These are phyloP conservation scores for Fibroporia radiculosa DNA, from an alignment of 768 basidiomycete genomes.

Conservation along the genomic window DNA sequence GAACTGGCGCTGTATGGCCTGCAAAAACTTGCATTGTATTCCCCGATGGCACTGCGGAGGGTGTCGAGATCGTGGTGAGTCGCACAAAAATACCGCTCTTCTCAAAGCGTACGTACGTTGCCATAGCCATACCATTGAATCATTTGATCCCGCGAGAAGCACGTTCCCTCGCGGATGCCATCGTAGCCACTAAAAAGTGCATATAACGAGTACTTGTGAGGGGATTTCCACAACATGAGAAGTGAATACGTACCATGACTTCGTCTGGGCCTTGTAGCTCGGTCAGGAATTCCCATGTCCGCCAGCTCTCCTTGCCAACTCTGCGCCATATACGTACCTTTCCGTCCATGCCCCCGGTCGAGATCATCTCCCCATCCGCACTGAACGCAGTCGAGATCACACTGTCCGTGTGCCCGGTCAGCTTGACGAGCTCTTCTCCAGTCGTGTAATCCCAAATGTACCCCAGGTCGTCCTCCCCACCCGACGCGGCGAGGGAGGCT, in stretches of 20 bases:
- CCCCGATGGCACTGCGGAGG: slow-evolving; percentile 76
- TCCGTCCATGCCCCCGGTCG: slow-evolving; percentile 98
- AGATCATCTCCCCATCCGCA: slow-evolving; percentile 83
- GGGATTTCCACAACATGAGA: not conserved
- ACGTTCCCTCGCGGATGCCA: slow-evolving; percentile 96
- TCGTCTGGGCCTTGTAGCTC: slow-evolving; percentile 93
- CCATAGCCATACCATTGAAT: slow-evolving; percentile 95
- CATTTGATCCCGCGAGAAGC: slow-evolving; percentile 86
- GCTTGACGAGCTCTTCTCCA: slow-evolving; percentile 72
- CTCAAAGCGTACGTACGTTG: slow-evolving; percentile 59
- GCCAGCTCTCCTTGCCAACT: slow-evolving; percentile 66
- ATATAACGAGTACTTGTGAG: slow-evolving; percentile 4
- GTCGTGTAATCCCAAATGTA: slow-evolving; percentile 88
- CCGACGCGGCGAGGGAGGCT: slow-evolving; percentile 77
- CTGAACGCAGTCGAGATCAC: slow-evolving; percentile 78
- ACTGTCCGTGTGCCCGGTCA: slow-evolving; percentile 91
- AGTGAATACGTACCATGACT: slow-evolving; percentile 61
- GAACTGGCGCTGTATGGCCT: slow-evolving; percentile 78
- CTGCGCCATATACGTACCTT: slow-evolving; percentile 87
- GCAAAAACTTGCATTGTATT: slow-evolving; percentile 95
- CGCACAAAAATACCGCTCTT: too few species aligned
- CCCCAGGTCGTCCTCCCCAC: slow-evolving; percentile 92
- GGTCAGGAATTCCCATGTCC: slow-evolving; percentile 90
- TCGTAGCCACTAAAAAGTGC: slow-evolving; percentile 61
- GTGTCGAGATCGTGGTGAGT: too few species aligned